A percentile compares a stretch with the other conserved stretches of the same genome.
These are phyloP conservation scores for Akanthomyces uredinophilus DNA, from an alignment of 2,329 filamentous ascomycete species.

Conservation along the genomic window DNA sequence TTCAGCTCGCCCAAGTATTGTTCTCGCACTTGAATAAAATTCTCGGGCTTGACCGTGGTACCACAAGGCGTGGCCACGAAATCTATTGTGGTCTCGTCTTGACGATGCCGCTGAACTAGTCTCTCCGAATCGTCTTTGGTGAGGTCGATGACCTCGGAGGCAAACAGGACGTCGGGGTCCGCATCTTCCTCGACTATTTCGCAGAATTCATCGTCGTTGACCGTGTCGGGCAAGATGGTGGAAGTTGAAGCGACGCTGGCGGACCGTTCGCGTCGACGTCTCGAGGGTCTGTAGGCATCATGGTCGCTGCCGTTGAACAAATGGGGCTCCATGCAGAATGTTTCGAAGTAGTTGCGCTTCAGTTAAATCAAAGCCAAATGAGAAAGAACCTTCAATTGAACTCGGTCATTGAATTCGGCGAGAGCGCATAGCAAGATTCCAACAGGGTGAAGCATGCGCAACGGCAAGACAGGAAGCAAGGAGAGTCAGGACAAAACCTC, in stretches of 20 bases:
- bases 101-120: conserved; percentile 15
- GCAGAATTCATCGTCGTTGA: not conserved
- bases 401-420: no score
- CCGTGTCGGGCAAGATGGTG: not conserved
- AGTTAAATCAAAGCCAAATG: not conserved
- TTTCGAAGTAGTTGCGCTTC: no score
- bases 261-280: not conserved
- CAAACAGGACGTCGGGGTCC: conserved; percentile 6
- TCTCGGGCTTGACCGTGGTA: conserved; percentile 19
- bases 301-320: not conserved
- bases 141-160: conserved; percentile 31
- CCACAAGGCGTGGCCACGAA: conserved; percentile 13
- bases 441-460: not conserved
- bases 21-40: conserved; percentile 26
- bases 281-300: not conserved
- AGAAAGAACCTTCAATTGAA: not conserved
- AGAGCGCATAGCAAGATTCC: not conserved
- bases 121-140: conserved; percentile 23
- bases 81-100: conserved; percentile 22
- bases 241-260: not conserved
- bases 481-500: not conserved
- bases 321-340: not conserved
- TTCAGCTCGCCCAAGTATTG: conserved; percentile 20
- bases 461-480: not conserved
- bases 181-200: not conserved